Evolutionary conservation across 2,329 filamentous ascomycete species (phyloP), one percentile per base, ranked within the genome.

Genomic region (Apiospora koreana): DNA sequence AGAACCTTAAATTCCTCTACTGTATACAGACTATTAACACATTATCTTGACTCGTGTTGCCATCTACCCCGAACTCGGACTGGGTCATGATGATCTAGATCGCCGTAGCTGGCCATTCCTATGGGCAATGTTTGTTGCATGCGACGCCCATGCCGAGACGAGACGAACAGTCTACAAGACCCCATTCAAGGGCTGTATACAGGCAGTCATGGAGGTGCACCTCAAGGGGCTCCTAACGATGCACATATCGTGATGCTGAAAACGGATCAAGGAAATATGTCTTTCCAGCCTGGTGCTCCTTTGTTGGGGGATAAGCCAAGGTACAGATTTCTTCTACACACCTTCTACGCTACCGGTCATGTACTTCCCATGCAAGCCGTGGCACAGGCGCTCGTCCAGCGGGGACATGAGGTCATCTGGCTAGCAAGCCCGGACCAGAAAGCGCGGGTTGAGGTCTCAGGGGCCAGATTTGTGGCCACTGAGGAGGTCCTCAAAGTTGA

Each of bases 341-440:
- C 65, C 1, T 67, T 67, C 28, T 67, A 67, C 21, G 65, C 65
- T 28, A 67, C 65, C 5, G 65, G 65, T 4, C 65, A 67, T 48
- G 65, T 67, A 8, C 65, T 67, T 16, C 65, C 65, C 65, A 67
- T 67, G 65, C 65, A 67, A 35, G 65, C 65, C 45, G 65, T 67
- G 42, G 65, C 65, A 43, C 65, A 67, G 18, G 65, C 42, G 6
- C 65, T 67, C 31, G 65, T 48, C 28, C 42, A 35, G 8, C 43
- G 65, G 42, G 43, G 43, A 3, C 65, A 67, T 10, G 65, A 67
- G 16, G 65, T 67, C 14, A 43, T 67, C 7, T 67, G 65, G 65
- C 45, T 67, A 6, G 45, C 65, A n/a, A 67, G 65, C 28, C 42
- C 65, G 1, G 65, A 67, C 31, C 65, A 67, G 31, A n/a, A 67